phyloP scores from a whole-genome alignment of 495 filamentous ascomycete species.

The Tetracladium setigerum region DNA sequence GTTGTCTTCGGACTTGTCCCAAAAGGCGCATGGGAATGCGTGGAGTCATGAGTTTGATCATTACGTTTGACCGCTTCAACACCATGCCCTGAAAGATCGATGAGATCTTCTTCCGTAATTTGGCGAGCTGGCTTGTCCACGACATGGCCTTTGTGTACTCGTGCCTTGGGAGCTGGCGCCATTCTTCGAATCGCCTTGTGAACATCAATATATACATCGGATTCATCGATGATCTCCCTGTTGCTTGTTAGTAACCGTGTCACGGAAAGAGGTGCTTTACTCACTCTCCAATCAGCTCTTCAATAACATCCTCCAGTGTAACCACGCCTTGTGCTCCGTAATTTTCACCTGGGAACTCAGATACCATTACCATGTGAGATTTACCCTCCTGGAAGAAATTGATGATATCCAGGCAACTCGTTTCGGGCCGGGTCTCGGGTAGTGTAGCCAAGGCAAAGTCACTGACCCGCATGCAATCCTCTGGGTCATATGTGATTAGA shows the following conservation, averaged over 20 bases:
- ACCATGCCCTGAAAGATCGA: constrained; percentile 26
- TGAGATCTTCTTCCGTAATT: constrained; percentile 21
- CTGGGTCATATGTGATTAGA: constrained; percentile 95
- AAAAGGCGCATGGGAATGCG: constrained; percentile 8
- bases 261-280: constrained; percentile 25
- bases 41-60: constrained; percentile 2
- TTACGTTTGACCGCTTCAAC: neutral
- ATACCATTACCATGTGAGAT: constrained; percentile 97
- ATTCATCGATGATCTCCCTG: constrained; percentile 71
- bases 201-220: constrained; percentile 90
- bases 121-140: constrained; percentile 5
- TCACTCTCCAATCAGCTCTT: constrained; percentile 95
- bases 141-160: constrained; percentile 17
- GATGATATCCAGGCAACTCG: constrained; percentile 93
- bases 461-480: constrained; percentile 74
- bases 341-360: constrained; percentile 80
- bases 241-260: constrained; percentile 14
- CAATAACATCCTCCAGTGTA: constrained; percentile 95
- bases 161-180: constrained; percentile 22
- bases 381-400: constrained; percentile 99
- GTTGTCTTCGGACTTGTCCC: constrained; percentile 30
- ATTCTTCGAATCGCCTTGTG: constrained; percentile 86
- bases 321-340: constrained; percentile 87
- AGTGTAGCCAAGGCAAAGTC: constrained; percentile 91
- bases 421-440: constrained; percentile 89